Percentiles rank a stretch among this genome's conserved stretches.
phyloP scores from a whole-genome alignment of 2,329 filamentous ascomycete species.

The Pleoardoris graminearum region DNA sequence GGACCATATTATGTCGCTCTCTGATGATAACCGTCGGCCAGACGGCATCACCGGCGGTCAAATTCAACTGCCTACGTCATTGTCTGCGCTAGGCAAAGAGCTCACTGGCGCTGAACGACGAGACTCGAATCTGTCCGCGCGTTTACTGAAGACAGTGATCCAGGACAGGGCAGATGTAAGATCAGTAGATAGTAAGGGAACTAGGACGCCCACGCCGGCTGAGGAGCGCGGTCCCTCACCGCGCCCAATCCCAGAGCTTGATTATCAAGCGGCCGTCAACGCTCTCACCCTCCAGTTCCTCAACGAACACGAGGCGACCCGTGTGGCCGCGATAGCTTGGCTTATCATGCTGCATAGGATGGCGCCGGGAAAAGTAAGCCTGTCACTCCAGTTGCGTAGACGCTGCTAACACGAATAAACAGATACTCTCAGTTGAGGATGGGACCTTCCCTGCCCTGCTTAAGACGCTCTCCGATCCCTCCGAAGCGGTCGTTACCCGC shows the following conservation, averaged over 20 bases:
- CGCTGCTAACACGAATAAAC: slow-evolving; percentile 10
- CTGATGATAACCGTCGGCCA: slow-evolving; percentile 60
- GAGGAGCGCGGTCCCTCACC: slow-evolving; percentile 51
- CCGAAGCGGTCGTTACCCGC: slow-evolving; percentile 92
- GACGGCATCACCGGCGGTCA: slow-evolving; percentile 47
- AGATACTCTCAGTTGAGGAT: slow-evolving; percentile 84
- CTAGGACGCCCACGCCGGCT: slow-evolving; percentile 48
- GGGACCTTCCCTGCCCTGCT: slow-evolving; percentile 94
- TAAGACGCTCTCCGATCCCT: slow-evolving; percentile 93
- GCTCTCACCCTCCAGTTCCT: slow-evolving; percentile 91
- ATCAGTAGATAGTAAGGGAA: slow-evolving; percentile 33
- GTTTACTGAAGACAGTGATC: slow-evolving; percentile 41
- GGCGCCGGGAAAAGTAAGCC: slow-evolving; percentile 78
- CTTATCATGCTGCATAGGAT: slow-evolving; percentile 97
- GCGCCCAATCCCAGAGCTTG: slow-evolving; percentile 67
- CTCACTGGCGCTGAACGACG: slow-evolving; percentile 46
- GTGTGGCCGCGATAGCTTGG: slow-evolving; percentile 92
- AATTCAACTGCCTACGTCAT: slow-evolving; percentile 48
- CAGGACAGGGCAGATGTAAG: slow-evolving; percentile 38
- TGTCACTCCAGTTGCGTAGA: not conserved
- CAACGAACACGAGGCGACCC: slow-evolving; percentile 94
- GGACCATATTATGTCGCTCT: slow-evolving; percentile 90
- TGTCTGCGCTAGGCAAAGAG: slow-evolving; percentile 46
- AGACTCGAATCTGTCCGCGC: slow-evolving; percentile 44
- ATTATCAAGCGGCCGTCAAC: slow-evolving; percentile 93